A percentile compares a stretch with the other conserved stretches of the same genome.
These are phyloP conservation scores for Venturia effusa DNA, from an alignment of 2,329 filamentous ascomycete species.

Conservation along the genomic window DNA sequence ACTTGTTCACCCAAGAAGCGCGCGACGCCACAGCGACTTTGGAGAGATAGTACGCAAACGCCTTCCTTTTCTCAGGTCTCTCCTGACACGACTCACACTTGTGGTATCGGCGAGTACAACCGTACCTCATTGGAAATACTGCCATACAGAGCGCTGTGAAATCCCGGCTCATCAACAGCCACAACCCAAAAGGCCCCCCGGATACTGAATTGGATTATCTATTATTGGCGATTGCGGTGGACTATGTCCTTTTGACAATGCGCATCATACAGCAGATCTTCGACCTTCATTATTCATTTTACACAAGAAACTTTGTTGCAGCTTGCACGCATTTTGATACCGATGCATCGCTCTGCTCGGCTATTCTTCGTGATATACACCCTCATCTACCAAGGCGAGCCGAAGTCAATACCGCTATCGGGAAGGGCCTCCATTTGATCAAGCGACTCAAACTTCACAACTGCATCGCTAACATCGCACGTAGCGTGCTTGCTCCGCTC, in stretches of 20 bases:
- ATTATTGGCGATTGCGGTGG: constrained; percentile 27
- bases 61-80: constrained; percentile 30
- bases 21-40: constrained; percentile 22
- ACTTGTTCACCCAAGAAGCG: constrained; percentile 14
- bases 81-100: constrained; percentile 36
- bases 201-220: constrained; percentile 28
- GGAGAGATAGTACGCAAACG: constrained; percentile 31
- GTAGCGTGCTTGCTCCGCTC: background rate
- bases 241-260: constrained; percentile 35
- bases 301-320: constrained; percentile 40
- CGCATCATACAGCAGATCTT: constrained; percentile 31
- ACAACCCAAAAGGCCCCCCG: constrained; percentile 18
- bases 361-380: constrained; percentile 40
- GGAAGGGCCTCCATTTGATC: background rate
- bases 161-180: constrained; percentile 31
- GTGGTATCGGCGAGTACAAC: constrained; percentile 34
- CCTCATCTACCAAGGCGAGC: constrained; percentile 30
- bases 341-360: constrained; percentile 39
- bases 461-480: background rate
- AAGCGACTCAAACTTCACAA: background rate
- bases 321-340: constrained; percentile 43
- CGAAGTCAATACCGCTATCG: constrained; percentile 31
- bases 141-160: constrained; percentile 38
- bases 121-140: constrained; percentile 35
- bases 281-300: constrained; percentile 33